Percentiles rank a stretch among this genome's conserved stretches.
These are phyloP conservation scores for Cyclotella sp. DNA, from an alignment of 108 stramenopile genomes.

Conservation along the genomic window DNA sequence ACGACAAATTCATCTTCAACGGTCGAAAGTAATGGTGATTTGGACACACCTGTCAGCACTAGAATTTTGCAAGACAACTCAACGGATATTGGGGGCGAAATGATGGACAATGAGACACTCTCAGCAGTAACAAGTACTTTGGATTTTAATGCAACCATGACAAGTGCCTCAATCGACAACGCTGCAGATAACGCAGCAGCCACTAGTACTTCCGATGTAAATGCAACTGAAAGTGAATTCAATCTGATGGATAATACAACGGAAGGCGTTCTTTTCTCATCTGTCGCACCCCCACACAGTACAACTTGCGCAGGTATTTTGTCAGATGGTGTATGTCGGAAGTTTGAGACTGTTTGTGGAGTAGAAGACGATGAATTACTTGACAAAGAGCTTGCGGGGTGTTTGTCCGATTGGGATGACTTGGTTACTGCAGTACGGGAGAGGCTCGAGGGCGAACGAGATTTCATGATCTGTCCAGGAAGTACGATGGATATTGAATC, in stretches of 20 bases:
- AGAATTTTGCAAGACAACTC: not conserved
- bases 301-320: constrained; percentile 14
- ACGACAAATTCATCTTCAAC: not conserved
- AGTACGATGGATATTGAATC: constrained; percentile 22
- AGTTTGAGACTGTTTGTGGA: not conserved
- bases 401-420: constrained; percentile 38
- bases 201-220: too few relatives aligned
- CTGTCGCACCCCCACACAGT: not conserved
- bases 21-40: not conserved
- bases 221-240: not conserved
- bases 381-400: constrained; percentile 4
- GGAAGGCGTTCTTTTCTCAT: not conserved
- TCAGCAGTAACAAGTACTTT: not conserved
- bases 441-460: constrained; percentile 17
- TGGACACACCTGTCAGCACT: not conserved
- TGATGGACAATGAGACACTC: not conserved
- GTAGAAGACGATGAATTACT: not conserved
- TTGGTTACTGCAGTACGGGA: constrained; percentile 39
- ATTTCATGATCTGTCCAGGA: constrained; percentile 48
- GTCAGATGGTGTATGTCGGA: not conserved
- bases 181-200: not conserved
- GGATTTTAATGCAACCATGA: not conserved
- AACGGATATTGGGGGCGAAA: not conserved
- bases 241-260: not conserved
- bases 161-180: not conserved